Base-by-base conservation (phyloP, 495 filamentous ascomycete species). In the Podospora didyma region DNA sequence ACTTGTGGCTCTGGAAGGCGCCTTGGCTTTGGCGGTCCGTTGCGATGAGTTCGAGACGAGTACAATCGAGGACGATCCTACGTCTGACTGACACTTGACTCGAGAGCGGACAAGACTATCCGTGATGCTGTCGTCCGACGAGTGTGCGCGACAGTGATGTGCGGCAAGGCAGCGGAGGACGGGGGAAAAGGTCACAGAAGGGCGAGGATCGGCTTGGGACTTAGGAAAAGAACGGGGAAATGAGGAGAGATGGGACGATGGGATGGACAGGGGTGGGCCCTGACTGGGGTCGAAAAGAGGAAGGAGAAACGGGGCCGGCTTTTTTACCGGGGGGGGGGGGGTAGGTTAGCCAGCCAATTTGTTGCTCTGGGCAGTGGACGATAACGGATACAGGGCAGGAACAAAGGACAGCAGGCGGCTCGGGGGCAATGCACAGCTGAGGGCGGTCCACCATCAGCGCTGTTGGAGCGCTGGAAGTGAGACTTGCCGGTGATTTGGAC, bases 291-390 rank as follows among this genome's bases (percentile, higher is more conserved):
- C 34, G 22, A 46, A 39, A 56, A 56, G 16, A 22, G 53, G 53
- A 55, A 48, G 54, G 46, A 50, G 54, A 56, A 56, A 56, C 54
- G n/a, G 54, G 54, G n/a, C 1, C 34, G 19, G 26, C 26, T 34
- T 6, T 39, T 56, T 48, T 48, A 44, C 16, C 10, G 42, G 53
- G 16, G 14, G 14, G 19, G 20, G 11, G 19, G 45, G 26, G 26
- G 26, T 3, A 9, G 26, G 26, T 3, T 3, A 9, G 26, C 26
- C 26, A 31, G 4, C 26, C 26, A 31, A 31, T n/a, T n/a, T n/a
- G n/a, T n/a, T n/a, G n/a, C n/a, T n/a, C n/a, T n/a, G n/a, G n/a
- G n/a, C n/a, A n/a, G n/a, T n/a, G n/a, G n/a, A n/a, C n/a, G n/a
- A n/a, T n/a, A n/a, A n/a, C n/a, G n/a, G n/a, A n/a, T n/a, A n/a